These are phyloP conservation scores for Haemoproteus tartakovskyi DNA, from an alignment of 169 alveolate genomes.

Conservation along the genomic window DNA sequence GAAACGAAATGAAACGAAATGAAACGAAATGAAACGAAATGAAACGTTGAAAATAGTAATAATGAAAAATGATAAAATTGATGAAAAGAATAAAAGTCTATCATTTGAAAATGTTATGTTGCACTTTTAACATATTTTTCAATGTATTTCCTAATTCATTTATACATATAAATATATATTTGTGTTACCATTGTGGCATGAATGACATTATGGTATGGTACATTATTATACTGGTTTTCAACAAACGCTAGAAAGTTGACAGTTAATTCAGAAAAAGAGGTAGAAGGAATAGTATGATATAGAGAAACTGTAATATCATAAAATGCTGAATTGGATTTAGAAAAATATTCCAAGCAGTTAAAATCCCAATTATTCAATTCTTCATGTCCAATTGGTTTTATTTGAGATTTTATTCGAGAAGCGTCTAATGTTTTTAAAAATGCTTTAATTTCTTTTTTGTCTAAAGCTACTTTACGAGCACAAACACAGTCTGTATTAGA, in stretches of 20 bases:
- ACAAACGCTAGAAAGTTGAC: conserved; percentile 65
- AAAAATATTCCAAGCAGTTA: conserved; percentile 69
- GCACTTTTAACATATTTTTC: too few species aligned
- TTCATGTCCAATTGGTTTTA: conserved; percentile 22
- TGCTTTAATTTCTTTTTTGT: conserved; percentile 39
- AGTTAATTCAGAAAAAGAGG: conserved; percentile 18
- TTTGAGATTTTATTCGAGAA: conserved; percentile 27
- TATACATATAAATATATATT: too few species aligned
- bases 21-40: too few species aligned
- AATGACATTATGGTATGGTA: conserved; percentile 75
- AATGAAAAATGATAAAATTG: too few species aligned
- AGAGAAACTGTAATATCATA: conserved; percentile 44
- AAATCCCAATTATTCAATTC: conserved; percentile 74
- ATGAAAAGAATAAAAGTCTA: too few species aligned
- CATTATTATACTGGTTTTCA: conserved; percentile 71
- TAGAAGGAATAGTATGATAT: conserved; percentile 14
- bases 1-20: too few species aligned
- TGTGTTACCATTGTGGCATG: conserved; percentile 77
- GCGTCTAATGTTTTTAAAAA: conserved; percentile 38
- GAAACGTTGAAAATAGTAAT: too few species aligned
- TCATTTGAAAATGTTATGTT: too few species aligned
- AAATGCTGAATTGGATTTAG: conserved; percentile 46
- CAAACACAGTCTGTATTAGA: conserved; percentile 10
- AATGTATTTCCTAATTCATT: too few species aligned
- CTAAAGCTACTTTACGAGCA: conserved; percentile 38